A percentile compares a stretch with the other conserved stretches of the same genome.
phyloP scores from a whole-genome alignment of 805 yeast genomes.

The Dipodascopsis uninucleata region DNA sequence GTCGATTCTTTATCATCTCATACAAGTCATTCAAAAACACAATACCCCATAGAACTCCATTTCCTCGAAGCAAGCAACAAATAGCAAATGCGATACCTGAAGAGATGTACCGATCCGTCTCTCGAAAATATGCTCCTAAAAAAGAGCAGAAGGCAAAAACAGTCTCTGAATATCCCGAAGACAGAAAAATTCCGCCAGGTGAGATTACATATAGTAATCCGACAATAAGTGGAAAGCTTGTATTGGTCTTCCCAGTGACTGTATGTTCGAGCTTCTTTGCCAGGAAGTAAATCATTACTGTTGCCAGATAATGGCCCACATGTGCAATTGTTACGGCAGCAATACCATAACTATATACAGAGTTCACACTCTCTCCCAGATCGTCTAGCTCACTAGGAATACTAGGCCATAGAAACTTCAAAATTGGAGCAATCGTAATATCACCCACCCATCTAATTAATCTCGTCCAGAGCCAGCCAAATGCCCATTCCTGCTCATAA shows the following conservation, averaged over 20 bases:
- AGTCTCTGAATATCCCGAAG: constrained; percentile 75
- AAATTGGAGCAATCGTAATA: constrained; percentile 8
- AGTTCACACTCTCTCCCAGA: constrained; percentile 14
- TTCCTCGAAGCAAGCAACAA: constrained; percentile 67
- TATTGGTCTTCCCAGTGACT: constrained; percentile 12
- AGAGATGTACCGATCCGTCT: constrained; percentile 34
- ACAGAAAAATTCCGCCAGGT: constrained; percentile 77
- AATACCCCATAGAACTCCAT: constrained; percentile 69
- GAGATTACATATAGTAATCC: constrained; percentile 54
- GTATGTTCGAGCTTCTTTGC: constrained; percentile 38
- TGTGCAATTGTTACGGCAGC: constrained; percentile 52
- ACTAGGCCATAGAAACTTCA: constrained; percentile 7
- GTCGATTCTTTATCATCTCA: constrained; percentile 4
- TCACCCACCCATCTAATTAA: constrained; percentile 11
- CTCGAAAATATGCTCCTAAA: constrained; percentile 52
- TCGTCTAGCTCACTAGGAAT: constrained; percentile 11
- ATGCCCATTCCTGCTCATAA: constrained; percentile 92
- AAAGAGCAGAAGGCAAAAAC: constrained; percentile 59
- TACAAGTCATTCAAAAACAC: constrained; percentile 57
- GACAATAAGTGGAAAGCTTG: constrained; percentile 35
- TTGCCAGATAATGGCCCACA: constrained; percentile 48
- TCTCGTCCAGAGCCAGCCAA: constrained; percentile 66
- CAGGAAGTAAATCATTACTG: constrained; percentile 48
- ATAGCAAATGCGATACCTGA: constrained; percentile 56
- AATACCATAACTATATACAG: constrained; percentile 44